Base-by-base conservation (phyloP, 106 monocot species). In the Acorus calamus region DNA sequence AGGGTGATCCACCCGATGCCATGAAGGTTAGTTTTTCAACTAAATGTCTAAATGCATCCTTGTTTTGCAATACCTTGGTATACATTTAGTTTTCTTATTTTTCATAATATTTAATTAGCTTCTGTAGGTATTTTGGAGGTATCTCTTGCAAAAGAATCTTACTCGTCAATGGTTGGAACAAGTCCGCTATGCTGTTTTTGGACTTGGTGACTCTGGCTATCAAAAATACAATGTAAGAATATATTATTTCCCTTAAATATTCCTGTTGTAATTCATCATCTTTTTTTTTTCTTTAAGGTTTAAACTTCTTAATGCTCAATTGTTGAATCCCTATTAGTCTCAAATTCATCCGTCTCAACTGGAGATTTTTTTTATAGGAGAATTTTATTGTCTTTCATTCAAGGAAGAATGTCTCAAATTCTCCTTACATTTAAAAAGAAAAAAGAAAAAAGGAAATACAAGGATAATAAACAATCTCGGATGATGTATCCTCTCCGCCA, bases 141-240 rank as follows among this genome's bases (percentile, higher is more conserved):
- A 74, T 62, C 82, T 91, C 69, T 62, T 90, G 66, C 79, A 74
- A 53, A 84, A 64, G 59, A 82, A 85, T 76, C 76, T 91, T 9
- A 53, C 78, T 62, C 44, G 28, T 10, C 57, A 71, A 55, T 96
- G 82, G 90, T 57, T 96, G 53, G 63, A 84, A 72, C 84, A 74
- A n/a, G 68, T 90, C 64, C 69, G 69, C 7, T 83, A 80, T 81
- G 82, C 94, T 48, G 90, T 90, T 7, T 96, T 96, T 74, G 94
- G 94, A 14, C 74, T 96, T n/a, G 90, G 94, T 28, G 90, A 96
- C 68, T 90, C 94, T 51, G 81, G 90, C 44, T 94, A 94, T 71
- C 89, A 90, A 67, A 89, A 94, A 65, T 94, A 90, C 59, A 90
- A 94, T 73, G 88, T 93, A 82, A 28, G 28, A 28, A 28, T 28